Evolutionary conservation across 495 filamentous ascomycete genomes (phyloP), one percentile per base, ranked within the genome.

Genomic region (Xylaria telfairii): DNA sequence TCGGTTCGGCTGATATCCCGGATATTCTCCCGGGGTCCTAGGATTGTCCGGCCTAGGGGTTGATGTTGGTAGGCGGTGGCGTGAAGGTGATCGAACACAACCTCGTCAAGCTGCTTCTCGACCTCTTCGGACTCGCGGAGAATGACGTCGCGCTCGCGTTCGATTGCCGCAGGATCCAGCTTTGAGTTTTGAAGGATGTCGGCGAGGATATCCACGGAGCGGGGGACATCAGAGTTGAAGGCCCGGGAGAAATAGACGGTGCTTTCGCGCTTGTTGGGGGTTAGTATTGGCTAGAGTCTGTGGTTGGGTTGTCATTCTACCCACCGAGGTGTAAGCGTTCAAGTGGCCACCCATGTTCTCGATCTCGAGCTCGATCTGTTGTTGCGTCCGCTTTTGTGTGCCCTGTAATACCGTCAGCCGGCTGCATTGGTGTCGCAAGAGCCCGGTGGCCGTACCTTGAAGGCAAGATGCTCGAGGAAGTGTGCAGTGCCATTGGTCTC

Each of bases 281-380:
- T 80, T 73, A 84, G 86, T 76, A 80, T 74, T 26, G 71, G 51
- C 24, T 30, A 44, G 51, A 24, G 54, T 49, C 26, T 17, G n/a
- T 62, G 24, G 41, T 19, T 37, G 49, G 24, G 67, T 72, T 76
- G 78, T 73, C 42, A 69, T 71, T 76, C 72, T 75, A 85, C 92
- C 73, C 92, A 97, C 95, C 86, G 95, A 98, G 77, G 96, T 99
- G 87, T 99, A 99, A 76, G 96, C 96, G 83, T 99, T 99, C 71
- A 99, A 90, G 86, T 99, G 96, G 72, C 93, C 96, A 79, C 96
- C 96, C 94, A 98, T 97, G 85, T 99, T 98, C 87, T 99, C 96
- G 76, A 99, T 97, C 86, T 99, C 96, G 60, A 99, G 90, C 87
- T 99, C 96, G 81, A 99, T 85, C 83, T 98, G 96, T 78, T 95